phyloP scores from a whole-genome alignment of 345 rosid species.

The Citrus australasica region DNA sequence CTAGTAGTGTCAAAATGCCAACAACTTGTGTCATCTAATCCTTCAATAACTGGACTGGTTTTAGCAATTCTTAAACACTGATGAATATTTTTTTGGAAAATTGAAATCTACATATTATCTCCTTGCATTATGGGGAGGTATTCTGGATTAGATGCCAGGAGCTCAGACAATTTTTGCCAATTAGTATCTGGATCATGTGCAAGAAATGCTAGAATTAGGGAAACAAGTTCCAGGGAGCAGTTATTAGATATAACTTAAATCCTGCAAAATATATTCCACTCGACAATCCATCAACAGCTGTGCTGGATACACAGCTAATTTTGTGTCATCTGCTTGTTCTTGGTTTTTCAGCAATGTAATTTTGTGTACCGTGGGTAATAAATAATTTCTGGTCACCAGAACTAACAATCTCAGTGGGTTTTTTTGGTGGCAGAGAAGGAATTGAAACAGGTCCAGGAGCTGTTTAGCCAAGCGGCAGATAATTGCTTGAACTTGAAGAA shows the following conservation, averaged over 20 bases:
- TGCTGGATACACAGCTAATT: neutral
- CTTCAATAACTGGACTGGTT: neutral
- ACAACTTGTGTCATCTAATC: neutral
- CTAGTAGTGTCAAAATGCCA: neutral
- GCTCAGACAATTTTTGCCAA: neutral
- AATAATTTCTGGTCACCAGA: neutral
- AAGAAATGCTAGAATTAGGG: neutral
- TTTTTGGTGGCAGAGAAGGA: slow-evolving; percentile 65
- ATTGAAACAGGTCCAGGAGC: slow-evolving; percentile 75
- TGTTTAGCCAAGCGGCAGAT: slow-evolving; percentile 79
- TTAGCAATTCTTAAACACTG: too few relatives aligned
- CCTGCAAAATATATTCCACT: neutral
- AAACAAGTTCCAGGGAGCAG: neutral
- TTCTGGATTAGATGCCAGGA: neutral
- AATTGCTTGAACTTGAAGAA: slow-evolving; percentile 84
- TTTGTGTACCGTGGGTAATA: neutral
- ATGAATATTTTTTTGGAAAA: neutral
- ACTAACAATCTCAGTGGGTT: neutral
- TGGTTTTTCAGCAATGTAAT: neutral
- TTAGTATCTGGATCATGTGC: neutral
- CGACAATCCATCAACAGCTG: neutral
- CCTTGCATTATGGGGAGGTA: neutral
- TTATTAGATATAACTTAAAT: neutral
- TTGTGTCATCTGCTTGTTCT: neutral
- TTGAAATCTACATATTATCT: neutral